Conservation (phyloP, 1,139 yeast genomes). For the Tardiomyces blankii region DNA sequence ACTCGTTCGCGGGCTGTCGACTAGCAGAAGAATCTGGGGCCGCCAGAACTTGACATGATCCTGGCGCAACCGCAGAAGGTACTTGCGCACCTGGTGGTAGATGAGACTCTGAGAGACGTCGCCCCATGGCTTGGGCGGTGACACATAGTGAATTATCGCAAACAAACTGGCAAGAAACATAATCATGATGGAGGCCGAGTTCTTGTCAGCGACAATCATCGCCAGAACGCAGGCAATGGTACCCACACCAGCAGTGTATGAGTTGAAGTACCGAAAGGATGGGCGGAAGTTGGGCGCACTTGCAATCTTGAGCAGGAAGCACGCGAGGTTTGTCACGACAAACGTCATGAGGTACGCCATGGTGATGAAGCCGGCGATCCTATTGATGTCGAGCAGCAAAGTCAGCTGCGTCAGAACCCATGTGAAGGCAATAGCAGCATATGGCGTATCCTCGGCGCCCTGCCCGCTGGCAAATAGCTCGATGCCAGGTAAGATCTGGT, state of each 20-base stretch:
- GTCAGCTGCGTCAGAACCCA: constrained; percentile 78
- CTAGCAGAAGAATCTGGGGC: constrained; percentile 79
- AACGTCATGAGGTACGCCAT: constrained; percentile 97
- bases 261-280: constrained; percentile 75
- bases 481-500: constrained; percentile 71
- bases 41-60: constrained; percentile 97
- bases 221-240: constrained; percentile 60
- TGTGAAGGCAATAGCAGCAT: constrained; percentile 56
- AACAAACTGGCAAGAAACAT: constrained; percentile 55
- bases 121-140: constrained; percentile 96
- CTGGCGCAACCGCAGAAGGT: constrained; percentile 65
- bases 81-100: constrained; percentile 92
- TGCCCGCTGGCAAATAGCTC: constrained; percentile 44
- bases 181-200: constrained; percentile 71
- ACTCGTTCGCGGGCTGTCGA: constrained; percentile 82
- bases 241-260: constrained; percentile 73
- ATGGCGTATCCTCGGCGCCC: constrained; percentile 38
- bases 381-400: constrained; percentile 79
- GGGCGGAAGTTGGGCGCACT: constrained; percentile 97
- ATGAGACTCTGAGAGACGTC: constrained; percentile 91
- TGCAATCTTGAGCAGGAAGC: constrained; percentile 75
- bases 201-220: constrained; percentile 90
- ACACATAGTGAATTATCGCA: constrained; percentile 69
- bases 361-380: constrained; percentile 88
- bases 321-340: constrained; percentile 85